Base-by-base conservation (phyloP, 2,329 filamentous ascomycete genomes). In the Neonectria faginata region DNA sequence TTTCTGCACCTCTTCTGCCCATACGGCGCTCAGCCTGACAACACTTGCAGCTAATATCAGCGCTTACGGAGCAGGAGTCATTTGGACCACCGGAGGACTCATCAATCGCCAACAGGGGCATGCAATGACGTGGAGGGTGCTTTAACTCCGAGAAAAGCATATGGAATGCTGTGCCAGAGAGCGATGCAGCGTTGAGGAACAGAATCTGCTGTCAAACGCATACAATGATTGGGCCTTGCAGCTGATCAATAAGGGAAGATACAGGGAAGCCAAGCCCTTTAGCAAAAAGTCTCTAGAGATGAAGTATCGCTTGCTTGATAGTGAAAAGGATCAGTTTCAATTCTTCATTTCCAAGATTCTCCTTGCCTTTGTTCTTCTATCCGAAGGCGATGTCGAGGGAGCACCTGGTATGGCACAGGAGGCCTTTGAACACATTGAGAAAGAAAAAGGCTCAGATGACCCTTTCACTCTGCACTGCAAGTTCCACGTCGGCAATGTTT, bases 301-400 rank as follows among this genome's bases (percentile, higher is more conserved):
- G 10, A 57, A 57, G 11, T 12, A 57, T 20, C 53, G 53, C 11
- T 27, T 44, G 9, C 41, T 57, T 14, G 41, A 29, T 5, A 25
- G 18, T 6, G n/a, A 47, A 11, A 47, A 42, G 5, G n/a, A 57
- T 16, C 39, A 47, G 25, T 57, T 44, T 25, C 39, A 57, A 25
- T 57, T 57, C 22, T 57, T 57, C 53, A 57, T 47, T 11, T 57
- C 53, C 12, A 57, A 47, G 29, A 57, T 44, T 25, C 39, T 57
- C 8, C 22, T 57, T 25, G 53, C 53, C 8, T 25, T 47, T 45
- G 39, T 47, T n/a, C 7, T 29, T n/a, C 22, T 57, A 1, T 44
- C 53, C 4, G 53, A 44, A 14, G 41, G 33, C 11, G 41, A 20
- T 8, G 25, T 22, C 2, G 4, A 36, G 5, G 9, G 9, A 27